Percentiles rank a stretch among this genome's conserved stretches.
Evolutionary conservation across 1,284 basidiomycete genomes (phyloP).

Genomic region (Ceratobasidium sp.): DNA sequence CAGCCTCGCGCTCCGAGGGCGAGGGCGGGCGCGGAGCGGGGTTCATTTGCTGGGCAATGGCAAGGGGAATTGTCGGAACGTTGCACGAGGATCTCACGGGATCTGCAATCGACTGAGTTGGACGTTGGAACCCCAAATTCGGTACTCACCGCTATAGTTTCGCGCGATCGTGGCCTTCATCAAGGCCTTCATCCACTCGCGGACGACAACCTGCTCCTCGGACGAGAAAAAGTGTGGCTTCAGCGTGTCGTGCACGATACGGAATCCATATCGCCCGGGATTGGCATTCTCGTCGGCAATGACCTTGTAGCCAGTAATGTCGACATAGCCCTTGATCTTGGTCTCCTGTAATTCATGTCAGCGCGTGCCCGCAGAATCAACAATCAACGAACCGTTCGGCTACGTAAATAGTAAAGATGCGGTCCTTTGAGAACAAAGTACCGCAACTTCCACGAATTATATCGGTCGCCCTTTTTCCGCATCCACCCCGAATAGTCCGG

Average conservation of each 20-base stretch:
- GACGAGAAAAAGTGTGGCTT: constrained; percentile 92
- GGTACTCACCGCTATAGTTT: constrained; percentile 80
- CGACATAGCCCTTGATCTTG: constrained; percentile 94
- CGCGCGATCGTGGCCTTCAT: constrained; percentile 98
- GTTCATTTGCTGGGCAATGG: constrained; percentile 95
- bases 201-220: constrained; percentile 80
- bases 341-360: constrained; percentile 65
- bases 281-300: constrained; percentile 91
- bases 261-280: constrained; percentile 94
- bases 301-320: constrained; percentile 91
- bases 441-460: constrained; percentile 91
- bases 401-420: constrained; percentile 85
- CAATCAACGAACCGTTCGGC: constrained; percentile 65
- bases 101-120: constrained; percentile 55
- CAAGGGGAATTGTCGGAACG: constrained; percentile 93
- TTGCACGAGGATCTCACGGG: constrained; percentile 97
- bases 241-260: constrained; percentile 88
- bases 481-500: constrained; percentile 93
- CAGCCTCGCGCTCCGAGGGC: constrained; percentile 84
- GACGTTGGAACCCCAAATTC: neutral
- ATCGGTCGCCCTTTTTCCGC: constrained; percentile 93
- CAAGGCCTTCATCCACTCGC: constrained; percentile 99
- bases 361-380: constrained; percentile 40
- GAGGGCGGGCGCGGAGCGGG: constrained; percentile 94
- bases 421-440: constrained; percentile 95